A percentile compares a stretch with the other conserved stretches of the same genome.
phyloP scores from a whole-genome alignment of 2,329 filamentous ascomycete species.

The Penicillium sp. region DNA sequence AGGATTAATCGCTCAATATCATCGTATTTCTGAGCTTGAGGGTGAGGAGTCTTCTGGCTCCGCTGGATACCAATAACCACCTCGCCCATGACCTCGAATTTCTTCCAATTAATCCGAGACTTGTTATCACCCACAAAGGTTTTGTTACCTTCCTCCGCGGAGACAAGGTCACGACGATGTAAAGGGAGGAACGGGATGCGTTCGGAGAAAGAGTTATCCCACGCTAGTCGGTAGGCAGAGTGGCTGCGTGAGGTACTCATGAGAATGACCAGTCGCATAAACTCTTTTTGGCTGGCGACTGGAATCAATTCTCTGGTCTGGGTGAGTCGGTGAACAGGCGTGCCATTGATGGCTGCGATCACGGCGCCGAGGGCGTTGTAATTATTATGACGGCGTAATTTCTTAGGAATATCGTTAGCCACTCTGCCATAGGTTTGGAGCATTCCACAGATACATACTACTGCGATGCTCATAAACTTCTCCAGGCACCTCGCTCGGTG shows the following conservation, averaged over 20 bases:
- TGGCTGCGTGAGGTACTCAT: slow-evolving; percentile 94
- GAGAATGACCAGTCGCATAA: slow-evolving; percentile 82
- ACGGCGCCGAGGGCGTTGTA: slow-evolving; percentile 96
- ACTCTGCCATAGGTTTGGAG: neutral
- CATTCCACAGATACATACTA: slow-evolving; percentile 38
- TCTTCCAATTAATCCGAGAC: slow-evolving; percentile 92
- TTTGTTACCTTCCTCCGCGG: slow-evolving; percentile 87
- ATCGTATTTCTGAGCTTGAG: slow-evolving; percentile 70
- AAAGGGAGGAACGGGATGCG: slow-evolving; percentile 93
- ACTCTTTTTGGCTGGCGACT: slow-evolving; percentile 74
- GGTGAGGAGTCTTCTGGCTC: slow-evolving; percentile 84
- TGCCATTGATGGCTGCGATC: slow-evolving; percentile 87
- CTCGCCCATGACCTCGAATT: slow-evolving; percentile 95
- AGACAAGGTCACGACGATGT: slow-evolving; percentile 85
- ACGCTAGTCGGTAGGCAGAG: slow-evolving; percentile 93
- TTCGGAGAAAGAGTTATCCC: slow-evolving; percentile 90
- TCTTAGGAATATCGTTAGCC: slow-evolving; percentile 48
- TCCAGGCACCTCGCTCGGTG: slow-evolving; percentile 89
- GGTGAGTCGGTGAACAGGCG: slow-evolving; percentile 78
- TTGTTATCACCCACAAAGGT: slow-evolving; percentile 78
- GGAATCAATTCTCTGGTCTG: slow-evolving; percentile 79
- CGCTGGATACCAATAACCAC: slow-evolving; percentile 88
- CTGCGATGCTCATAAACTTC: slow-evolving; percentile 91
- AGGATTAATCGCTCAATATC: slow-evolving; percentile 74
- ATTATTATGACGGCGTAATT: slow-evolving; percentile 89